Conservation (phyloP, 257 asterid genomes). For the Orobanche coerulescens region DNA sequence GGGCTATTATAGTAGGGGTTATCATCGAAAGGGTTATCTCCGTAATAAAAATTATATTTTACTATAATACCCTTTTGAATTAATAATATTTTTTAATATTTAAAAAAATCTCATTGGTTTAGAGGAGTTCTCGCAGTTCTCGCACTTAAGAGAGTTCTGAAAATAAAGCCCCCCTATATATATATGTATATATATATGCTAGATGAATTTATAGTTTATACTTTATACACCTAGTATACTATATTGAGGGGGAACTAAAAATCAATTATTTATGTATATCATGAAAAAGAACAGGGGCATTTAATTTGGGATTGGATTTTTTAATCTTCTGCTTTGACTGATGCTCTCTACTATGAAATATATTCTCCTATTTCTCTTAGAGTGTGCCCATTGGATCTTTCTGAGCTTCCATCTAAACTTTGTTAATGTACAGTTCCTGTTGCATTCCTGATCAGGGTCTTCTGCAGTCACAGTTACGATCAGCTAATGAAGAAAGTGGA, state of each 20-base stretch:
- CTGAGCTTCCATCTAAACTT: background rate
- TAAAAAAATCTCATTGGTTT: no score
- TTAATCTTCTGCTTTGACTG: background rate
- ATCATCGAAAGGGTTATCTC: no score
- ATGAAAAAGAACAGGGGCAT: background rate
- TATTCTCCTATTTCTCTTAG: constrained; percentile 15
- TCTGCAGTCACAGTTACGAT: constrained; percentile 73
- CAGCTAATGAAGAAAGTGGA: constrained; percentile 81
- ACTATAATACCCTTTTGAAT: no score
- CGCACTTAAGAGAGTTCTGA: no score
- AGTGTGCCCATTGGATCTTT: constrained; percentile 11
- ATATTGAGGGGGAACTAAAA: background rate
- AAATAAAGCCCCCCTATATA: no score
- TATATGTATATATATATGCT: no score
- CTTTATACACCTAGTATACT: background rate
- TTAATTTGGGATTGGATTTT: background rate
- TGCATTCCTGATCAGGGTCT: constrained; percentile 55
- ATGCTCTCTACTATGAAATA: constrained; percentile 2
- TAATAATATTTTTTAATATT: no score
- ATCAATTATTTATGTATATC: background rate
- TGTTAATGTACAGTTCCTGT: constrained; percentile 10
- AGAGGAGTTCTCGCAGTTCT: no score
- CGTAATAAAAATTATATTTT: no score
- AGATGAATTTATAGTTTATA: background rate
- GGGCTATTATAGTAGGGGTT: no score